These are phyloP conservation scores for Cantharellus anzutake DNA, from an alignment of 768 basidiomycete genomes.

Conservation along the genomic window DNA sequence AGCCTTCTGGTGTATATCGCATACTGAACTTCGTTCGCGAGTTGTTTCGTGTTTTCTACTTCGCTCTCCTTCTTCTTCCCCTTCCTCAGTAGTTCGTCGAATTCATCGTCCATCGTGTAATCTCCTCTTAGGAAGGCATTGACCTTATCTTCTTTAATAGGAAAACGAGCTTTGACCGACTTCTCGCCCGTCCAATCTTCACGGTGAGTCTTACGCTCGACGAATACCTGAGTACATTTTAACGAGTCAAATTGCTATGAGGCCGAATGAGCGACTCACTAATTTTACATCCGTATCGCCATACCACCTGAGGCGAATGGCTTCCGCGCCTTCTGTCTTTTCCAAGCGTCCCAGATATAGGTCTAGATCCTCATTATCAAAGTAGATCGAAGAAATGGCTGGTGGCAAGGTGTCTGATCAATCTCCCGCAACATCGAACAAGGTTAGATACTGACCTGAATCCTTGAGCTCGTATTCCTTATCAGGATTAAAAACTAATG, in stretches of 20 bases:
- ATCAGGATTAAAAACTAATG: slow-evolving; percentile 72
- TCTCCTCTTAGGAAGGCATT: slow-evolving; percentile 81
- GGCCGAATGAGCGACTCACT: slow-evolving; percentile 24
- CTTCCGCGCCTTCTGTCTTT: slow-evolving; percentile 97
- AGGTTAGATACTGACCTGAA: slow-evolving; percentile 27
- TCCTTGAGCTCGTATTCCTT: slow-evolving; percentile 83
- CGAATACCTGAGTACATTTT: slow-evolving; percentile 17
- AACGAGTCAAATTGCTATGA: not conserved
- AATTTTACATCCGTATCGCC: slow-evolving; percentile 71
- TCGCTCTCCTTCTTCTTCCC: slow-evolving; percentile 89
- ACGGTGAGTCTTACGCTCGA: slow-evolving; percentile 41
- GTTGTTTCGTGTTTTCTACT: slow-evolving; percentile 83
- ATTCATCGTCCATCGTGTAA: slow-evolving; percentile 84
- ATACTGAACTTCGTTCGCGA: slow-evolving; percentile 96
- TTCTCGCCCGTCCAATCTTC: slow-evolving; percentile 99
- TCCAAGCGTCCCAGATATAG: slow-evolving; percentile 92
- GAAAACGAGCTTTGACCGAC: slow-evolving; percentile 88
- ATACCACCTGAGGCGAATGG: slow-evolving; percentile 92
- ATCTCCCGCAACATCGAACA: not conserved
- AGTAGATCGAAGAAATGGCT: slow-evolving; percentile 96
- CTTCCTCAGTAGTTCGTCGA: slow-evolving; percentile 65
- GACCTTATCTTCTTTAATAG: slow-evolving; percentile 83
- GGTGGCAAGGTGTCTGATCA: slow-evolving; percentile 2
- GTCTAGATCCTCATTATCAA: slow-evolving; percentile 89
- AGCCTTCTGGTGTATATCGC: slow-evolving; percentile 65